Base-by-base conservation (phyloP, 495 filamentous ascomycete species). In the Podospora anserina region DNA sequence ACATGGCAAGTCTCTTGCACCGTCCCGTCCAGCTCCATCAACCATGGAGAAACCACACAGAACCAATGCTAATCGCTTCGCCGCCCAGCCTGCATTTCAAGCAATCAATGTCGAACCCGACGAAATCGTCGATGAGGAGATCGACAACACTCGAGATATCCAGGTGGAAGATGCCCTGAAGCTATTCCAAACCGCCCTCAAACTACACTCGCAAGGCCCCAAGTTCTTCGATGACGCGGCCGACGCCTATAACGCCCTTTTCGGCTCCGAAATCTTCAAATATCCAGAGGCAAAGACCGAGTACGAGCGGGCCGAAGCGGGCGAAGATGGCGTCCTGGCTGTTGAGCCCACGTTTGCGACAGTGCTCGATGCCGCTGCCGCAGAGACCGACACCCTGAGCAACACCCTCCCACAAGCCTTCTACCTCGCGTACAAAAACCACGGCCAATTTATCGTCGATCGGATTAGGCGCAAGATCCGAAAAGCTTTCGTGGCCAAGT, bases 101-200 rank as follows among this genome's bases (percentile, higher is more conserved):
- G 91, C 95, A 57, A 85, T 97, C 76, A 98, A 98, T 71, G 87
- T 97, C 75, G 93, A 96, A 74, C 92, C 92, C 7, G 95, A 97
- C 74, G 92, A 95, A 69, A 91, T 90, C 63, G 83, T 89, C 70
- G 92, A 96, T 70, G 92, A 95, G 72, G 95, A 97, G 78, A 80
- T 97, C 74, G 95, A 99, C 73, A 92, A 94, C 69, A 97, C 93
- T 58, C 93, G 91, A 80, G 93, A 98, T 76, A 88, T 99, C 63
- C 94, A 90, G 72, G 94, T 98, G 75, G 95, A 99, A 77, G 95
- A 99, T 78, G 93, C 95, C 30, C 81, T 99, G 68, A 98, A 97
- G 80, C 88, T 94, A 30, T 99, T 98, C 77, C 93, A 97, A 76
- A 90, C 84, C 66, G 95, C 95, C 26, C 81, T 99, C 30, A 97